These are phyloP conservation scores for Cystobasidiaceae sp. DNA, from an alignment of 1,284 basidiomycete genomes.

Conservation along the genomic window DNA sequence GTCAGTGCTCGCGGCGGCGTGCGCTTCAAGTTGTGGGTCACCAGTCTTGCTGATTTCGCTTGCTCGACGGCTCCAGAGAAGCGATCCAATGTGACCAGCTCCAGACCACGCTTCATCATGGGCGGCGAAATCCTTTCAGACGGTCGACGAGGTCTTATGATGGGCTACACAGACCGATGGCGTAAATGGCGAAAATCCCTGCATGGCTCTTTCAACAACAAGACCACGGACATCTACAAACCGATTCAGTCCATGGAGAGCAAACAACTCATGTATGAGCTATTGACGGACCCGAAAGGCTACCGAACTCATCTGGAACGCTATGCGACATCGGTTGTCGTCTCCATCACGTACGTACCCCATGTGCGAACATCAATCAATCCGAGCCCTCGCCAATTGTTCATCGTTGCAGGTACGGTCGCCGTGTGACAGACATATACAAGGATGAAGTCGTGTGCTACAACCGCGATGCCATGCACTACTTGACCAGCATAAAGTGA, in stretches of 20 bases:
- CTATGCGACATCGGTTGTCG: slow-evolving; percentile 20
- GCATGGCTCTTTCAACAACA: slow-evolving; percentile 51
- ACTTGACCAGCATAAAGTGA: slow-evolving; percentile 32
- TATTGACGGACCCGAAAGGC: slow-evolving; percentile 17
- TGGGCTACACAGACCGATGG: slow-evolving; percentile 53
- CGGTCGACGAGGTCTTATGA: slow-evolving; percentile 54
- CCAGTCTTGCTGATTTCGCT: background rate
- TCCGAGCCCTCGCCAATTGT: too few relatives aligned
- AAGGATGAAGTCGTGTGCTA: slow-evolving; percentile 32
- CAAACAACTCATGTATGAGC: slow-evolving; percentile 14
- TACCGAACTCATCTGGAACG: slow-evolving; percentile 22
- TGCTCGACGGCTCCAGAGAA: slow-evolving; percentile 47
- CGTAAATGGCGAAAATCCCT: slow-evolving; percentile 55
- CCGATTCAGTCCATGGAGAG: slow-evolving; percentile 19
- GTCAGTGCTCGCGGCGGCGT: too few relatives aligned
- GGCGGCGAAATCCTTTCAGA: slow-evolving; percentile 53
- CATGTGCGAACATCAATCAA: too few relatives aligned
- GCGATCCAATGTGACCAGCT: slow-evolving; percentile 54
- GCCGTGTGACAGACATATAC: slow-evolving; percentile 45
- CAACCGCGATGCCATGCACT: slow-evolving; percentile 29
- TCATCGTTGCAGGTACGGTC: too few relatives aligned
- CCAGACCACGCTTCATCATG: slow-evolving; percentile 54
- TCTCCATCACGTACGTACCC: slow-evolving; percentile 27
- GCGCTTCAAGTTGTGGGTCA: background rate
- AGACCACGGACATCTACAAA: slow-evolving; percentile 49